phyloP scores from a whole-genome alignment of 108 stramenopile genomes.

The Skeletonema costatum region DNA sequence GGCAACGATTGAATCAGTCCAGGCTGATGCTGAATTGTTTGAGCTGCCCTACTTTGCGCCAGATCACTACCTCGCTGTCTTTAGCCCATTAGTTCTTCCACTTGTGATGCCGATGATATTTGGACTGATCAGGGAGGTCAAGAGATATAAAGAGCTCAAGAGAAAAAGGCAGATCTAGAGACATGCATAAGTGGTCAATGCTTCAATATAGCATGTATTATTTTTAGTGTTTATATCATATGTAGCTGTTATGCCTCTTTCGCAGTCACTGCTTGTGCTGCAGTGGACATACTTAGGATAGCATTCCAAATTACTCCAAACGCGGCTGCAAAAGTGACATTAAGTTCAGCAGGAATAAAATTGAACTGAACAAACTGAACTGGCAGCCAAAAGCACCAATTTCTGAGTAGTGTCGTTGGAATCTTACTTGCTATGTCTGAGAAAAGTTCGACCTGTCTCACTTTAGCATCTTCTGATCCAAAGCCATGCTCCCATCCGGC shows the following conservation, averaged over 20 bases:
- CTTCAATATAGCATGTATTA: no score
- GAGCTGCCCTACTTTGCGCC: constrained; percentile 54
- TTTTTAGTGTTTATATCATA: no score
- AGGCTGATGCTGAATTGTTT: constrained; percentile 28
- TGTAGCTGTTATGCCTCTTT: neutral
- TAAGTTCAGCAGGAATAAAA: constrained; percentile 8
- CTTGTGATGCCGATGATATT: constrained; percentile 63
- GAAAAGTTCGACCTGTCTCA: neutral
- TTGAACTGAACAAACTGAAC: constrained; percentile 19
- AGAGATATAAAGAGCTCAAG: constrained; percentile 51
- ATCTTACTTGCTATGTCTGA: neutral
- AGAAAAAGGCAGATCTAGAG: constrained; percentile 8
- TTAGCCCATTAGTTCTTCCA: constrained; percentile 72
- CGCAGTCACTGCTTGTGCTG: neutral
- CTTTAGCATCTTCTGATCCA: constrained; percentile 4
- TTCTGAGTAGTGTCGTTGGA: neutral
- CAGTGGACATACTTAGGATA: constrained; percentile 4
- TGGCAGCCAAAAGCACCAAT: constrained; percentile 18
- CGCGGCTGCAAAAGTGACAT: constrained; percentile 5
- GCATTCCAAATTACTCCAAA: constrained; percentile 22
- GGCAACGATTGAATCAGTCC: constrained; percentile 17
- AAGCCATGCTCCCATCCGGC: constrained; percentile 10
- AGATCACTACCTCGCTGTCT: constrained; percentile 76
- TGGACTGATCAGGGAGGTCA: constrained; percentile 58
- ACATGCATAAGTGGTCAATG: no score